Conservation (phyloP, 2,329 filamentous ascomycete species). For the Pestalotiopsis sp. region DNA sequence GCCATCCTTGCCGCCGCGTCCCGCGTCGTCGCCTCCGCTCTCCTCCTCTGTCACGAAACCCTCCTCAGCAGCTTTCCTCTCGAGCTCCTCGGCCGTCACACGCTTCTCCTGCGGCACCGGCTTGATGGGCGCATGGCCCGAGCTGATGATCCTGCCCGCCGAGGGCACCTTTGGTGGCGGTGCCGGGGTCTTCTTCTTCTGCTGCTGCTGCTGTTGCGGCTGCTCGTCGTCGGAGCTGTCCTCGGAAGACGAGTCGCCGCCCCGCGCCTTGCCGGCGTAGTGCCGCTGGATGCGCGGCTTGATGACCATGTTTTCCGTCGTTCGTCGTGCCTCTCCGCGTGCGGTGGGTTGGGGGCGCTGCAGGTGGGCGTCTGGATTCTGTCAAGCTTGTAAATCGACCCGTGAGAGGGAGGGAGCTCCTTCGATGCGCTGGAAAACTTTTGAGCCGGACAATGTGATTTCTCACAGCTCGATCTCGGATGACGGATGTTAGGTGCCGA, state of each 20-base stretch:
- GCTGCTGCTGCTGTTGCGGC: constrained; percentile 1
- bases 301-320: not conserved
- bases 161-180: constrained; percentile 60
- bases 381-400: no score
- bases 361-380: not conserved
- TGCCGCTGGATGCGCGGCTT: constrained; percentile 55
- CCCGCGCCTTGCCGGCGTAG: constrained; percentile 78
- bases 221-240: constrained; percentile 44
- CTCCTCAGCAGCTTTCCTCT: constrained; percentile 5
- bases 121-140: constrained; percentile 20
- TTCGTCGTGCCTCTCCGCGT: not conserved
- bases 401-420: no score
- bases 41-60: constrained; percentile 64
- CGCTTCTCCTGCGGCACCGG: constrained; percentile 38
- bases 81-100: constrained; percentile 33
- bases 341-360: not conserved
- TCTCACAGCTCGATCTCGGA: not conserved
- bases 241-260: constrained; percentile 53
- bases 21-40: constrained; percentile 30
- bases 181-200: constrained; percentile 20
- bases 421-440: no score
- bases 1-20: constrained; percentile 31
- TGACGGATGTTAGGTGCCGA: not conserved
- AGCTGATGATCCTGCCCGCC: constrained; percentile 59
- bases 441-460: no score